These are phyloP conservation scores for Didymella pinodella DNA, from an alignment of 2,329 filamentous ascomycete species.

Conservation along the genomic window DNA sequence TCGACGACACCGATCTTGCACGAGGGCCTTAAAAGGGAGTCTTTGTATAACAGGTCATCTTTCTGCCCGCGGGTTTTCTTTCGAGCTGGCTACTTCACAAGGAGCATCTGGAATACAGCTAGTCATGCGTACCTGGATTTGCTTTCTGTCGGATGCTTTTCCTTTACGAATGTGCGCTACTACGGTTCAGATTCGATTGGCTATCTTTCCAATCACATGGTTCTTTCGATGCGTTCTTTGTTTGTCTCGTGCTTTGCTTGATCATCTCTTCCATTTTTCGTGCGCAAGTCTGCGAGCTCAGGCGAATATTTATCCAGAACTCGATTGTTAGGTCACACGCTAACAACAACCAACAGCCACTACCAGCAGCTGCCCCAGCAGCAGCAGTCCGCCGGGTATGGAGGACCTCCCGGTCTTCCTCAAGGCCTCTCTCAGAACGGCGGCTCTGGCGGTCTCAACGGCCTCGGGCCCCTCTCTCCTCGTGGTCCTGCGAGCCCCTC, in stretches of 20 bases:
- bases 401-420: conserved; percentile 20
- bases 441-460: conserved; percentile 18
- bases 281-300: conserved; percentile 11
- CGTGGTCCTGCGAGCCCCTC: conserved; percentile 23
- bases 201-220: conserved; percentile 49
- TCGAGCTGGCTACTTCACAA: conserved; percentile 39
- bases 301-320: neutral
- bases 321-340: neutral
- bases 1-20: conserved; percentile 48
- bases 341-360: conserved; percentile 13
- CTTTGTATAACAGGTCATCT: conserved; percentile 51
- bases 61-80: conserved; percentile 44
- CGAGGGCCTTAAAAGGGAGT: conserved; percentile 45
- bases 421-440: conserved; percentile 22
- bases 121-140: conserved; percentile 45
- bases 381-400: conserved; percentile 19
- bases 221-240: conserved; percentile 40
- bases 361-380: conserved; percentile 23
- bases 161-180: conserved; percentile 34
- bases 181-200: conserved; percentile 48
- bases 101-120: conserved; percentile 47
- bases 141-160: conserved; percentile 46
- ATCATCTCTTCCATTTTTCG: conserved; percentile 26
- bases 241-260: conserved; percentile 35
- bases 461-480: conserved; percentile 20